A percentile compares a stretch with the other conserved stretches of the same genome.
These are phyloP conservation scores for Globisporangium takayamanum DNA, from an alignment of 352 stramenopile genomes.

Conservation along the genomic window DNA sequence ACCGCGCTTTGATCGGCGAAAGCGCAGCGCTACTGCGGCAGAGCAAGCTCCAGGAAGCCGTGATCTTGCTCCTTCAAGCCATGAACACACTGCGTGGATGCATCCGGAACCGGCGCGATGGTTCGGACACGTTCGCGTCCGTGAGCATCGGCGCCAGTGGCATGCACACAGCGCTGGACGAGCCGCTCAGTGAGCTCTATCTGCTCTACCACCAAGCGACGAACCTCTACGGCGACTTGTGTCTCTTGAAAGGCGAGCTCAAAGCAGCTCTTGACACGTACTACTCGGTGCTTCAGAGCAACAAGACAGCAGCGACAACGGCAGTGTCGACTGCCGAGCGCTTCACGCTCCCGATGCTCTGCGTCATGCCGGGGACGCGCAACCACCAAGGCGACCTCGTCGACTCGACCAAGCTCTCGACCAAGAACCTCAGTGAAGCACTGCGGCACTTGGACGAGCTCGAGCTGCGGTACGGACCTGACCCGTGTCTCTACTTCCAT, in stretches of 20 bases:
- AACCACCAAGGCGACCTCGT: conserved; percentile 28
- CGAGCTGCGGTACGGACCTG: conserved; percentile 47
- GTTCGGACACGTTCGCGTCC: too few relatives aligned
- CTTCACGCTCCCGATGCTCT: conserved; percentile 37
- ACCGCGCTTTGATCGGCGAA: conserved; percentile 44
- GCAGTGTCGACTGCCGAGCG: conserved; percentile 2
- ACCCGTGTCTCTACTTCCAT: conserved; percentile 56
- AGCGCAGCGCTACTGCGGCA: conserved; percentile 32
- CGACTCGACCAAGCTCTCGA: conserved; percentile 41
- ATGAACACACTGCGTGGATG: conserved; percentile 26
- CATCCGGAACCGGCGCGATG: conserved; percentile 11
- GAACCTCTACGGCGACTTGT: conserved; percentile 44
- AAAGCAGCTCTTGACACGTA: conserved; percentile 44
- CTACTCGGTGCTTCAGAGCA: conserved; percentile 21
- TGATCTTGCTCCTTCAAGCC: conserved; percentile 30
- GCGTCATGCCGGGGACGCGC: conserved; percentile 35
- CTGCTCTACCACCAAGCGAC: conserved; percentile 31
- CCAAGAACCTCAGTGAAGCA: conserved; percentile 32
- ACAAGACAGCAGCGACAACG: not conserved
- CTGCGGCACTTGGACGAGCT: conserved; percentile 48
- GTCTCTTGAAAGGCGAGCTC: conserved; percentile 44
- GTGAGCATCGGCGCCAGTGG: not conserved
- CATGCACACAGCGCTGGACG: not conserved
- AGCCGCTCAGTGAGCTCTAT: conserved; percentile 14
- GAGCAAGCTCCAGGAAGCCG: conserved; percentile 31